Percentiles rank a stretch among this genome's conserved stretches.
These are phyloP conservation scores for Entomortierella lignicola DNA, from an alignment of 192 early-diverging fungal genomes.

Conservation along the genomic window DNA sequence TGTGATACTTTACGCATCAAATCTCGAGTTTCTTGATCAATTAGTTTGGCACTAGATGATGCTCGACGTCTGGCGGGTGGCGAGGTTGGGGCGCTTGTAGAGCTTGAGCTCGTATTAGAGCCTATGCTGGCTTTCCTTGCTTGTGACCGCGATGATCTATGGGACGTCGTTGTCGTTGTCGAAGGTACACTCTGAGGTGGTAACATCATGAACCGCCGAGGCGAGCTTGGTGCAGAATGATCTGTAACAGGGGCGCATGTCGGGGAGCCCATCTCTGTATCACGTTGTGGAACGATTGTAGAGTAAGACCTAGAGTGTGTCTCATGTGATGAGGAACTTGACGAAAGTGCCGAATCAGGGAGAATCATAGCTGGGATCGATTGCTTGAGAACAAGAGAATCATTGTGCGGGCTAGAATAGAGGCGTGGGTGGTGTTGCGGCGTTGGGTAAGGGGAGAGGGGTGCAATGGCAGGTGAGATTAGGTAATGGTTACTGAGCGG, in stretches of 20 bases:
- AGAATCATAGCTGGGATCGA: slow-evolving; percentile 48
- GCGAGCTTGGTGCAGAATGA: slow-evolving; percentile 27
- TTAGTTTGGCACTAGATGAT: slow-evolving; percentile 26
- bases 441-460: slow-evolving; percentile 47
- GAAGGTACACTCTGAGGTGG: slow-evolving; percentile 27
- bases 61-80: slow-evolving; percentile 22
- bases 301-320: slow-evolving; percentile 14
- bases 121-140: slow-evolving; percentile 8
- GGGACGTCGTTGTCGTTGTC: neutral
- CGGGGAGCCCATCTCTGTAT: slow-evolving; percentile 10
- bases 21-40: slow-evolving; percentile 69
- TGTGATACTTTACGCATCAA: slow-evolving; percentile 83
- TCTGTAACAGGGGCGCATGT: slow-evolving; percentile 1
- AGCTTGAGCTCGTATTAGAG: neutral
- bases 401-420: slow-evolving; percentile 37
- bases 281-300: slow-evolving; percentile 8
- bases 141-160: slow-evolving; percentile 13
- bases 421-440: slow-evolving; percentile 47
- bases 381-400: slow-evolving; percentile 14
- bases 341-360: slow-evolving; percentile 39
- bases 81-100: neutral
- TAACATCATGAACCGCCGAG: slow-evolving; percentile 37
- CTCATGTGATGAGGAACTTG: slow-evolving; percentile 11
- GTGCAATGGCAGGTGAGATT: slow-evolving; percentile 24
- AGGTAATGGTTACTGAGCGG: slow-evolving; percentile 19